Evolutionary conservation across 106 monocot species (phyloP), one percentile per base, ranked within the genome.

Genomic region (Allium fistulosum): DNA sequence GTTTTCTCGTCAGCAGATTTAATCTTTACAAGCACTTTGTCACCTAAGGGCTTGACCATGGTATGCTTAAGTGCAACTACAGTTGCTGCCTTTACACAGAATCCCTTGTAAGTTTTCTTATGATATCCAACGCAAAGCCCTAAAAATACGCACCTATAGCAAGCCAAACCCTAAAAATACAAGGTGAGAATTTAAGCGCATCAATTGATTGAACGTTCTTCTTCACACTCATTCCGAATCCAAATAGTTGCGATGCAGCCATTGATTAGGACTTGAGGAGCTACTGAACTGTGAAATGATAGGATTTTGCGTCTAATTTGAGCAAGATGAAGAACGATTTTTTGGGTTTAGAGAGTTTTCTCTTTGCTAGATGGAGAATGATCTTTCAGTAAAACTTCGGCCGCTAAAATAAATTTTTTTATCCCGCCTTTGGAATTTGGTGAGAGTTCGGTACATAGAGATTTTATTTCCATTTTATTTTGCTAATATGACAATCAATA

Each of bases 21-120:
- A 62, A 90, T 87, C 74, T 90, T 89, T 10, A 94, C 87, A 13
- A 94, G 75, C n/a, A 94, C 82, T 61, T 88, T 82, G 48, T 94
- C 87, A 73, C 70, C 94, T 52, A 90, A 66, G 7, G 94, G 94
- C 74, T 90, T 94, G 47, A 94, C 59, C 11, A 80, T 75, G 63
- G 94, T 87, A 59, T 82, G 89, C 94, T 94, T n/a, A n/a, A n/a
- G n/a, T n/a, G n/a, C n/a, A n/a, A n/a, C n/a, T n/a, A n/a, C 77
- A 9, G 84, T 82, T 65, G 76, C 82, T 3, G 87, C 87, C 71
- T 80, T 82, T 6, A 87, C 77, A 18, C 75, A 77, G 10, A 87
- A 75, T 14, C 84, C 77, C 51, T 56, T 47, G 52, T 70, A 79
- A 56, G 59, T 49, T 57, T 76, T 83, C 68, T 72, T 22, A 11